Conservation (phyloP, 73 alveolate genomes). For the Effrenium voratum region DNA sequence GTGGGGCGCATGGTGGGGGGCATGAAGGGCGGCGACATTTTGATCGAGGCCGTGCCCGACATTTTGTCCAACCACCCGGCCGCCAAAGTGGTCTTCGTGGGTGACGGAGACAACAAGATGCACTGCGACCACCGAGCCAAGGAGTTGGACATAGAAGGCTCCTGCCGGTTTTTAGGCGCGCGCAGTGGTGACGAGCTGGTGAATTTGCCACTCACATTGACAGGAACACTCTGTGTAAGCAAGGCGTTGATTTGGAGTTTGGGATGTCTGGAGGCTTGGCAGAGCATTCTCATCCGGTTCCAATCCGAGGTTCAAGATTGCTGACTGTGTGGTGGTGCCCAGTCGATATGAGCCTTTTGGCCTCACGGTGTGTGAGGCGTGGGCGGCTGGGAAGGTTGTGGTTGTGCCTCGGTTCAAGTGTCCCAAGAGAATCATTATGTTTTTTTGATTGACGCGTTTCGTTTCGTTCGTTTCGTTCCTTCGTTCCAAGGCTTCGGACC, state of each 20-base stretch:
- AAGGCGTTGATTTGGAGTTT: too few relatives aligned
- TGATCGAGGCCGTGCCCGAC: conserved; percentile 88
- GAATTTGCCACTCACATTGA: conserved; percentile 7
- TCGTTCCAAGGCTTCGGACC: conserved; percentile 27
- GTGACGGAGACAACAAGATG: conserved; percentile 92
- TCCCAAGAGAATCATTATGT: not conserved
- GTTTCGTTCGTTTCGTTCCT: not conserved
- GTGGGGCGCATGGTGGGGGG: conserved; percentile 93
- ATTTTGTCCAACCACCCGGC: conserved; percentile 35
- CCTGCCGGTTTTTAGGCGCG: conserved; percentile 47
- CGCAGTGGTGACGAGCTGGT: conserved; percentile 64
- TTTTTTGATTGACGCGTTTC: not conserved
- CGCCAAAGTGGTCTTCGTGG: conserved; percentile 83
- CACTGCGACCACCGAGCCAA: conserved; percentile 66
- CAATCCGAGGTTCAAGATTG: conserved; percentile 11
- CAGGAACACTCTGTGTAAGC: too few relatives aligned
- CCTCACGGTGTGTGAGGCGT: conserved; percentile 51
- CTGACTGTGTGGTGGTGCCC: conserved; percentile 86
- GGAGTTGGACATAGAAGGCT: conserved; percentile 49
- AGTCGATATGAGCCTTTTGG: conserved; percentile 81
- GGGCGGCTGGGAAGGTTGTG: conserved; percentile 84
- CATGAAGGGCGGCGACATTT: conserved; percentile 83
- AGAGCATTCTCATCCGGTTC: too few relatives aligned
- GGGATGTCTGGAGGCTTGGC: too few relatives aligned
- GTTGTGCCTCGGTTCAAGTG: not conserved